phyloP scores from a whole-genome alignment of 2,329 filamentous ascomycete genomes.

The Thermochaetoides dissita region DNA sequence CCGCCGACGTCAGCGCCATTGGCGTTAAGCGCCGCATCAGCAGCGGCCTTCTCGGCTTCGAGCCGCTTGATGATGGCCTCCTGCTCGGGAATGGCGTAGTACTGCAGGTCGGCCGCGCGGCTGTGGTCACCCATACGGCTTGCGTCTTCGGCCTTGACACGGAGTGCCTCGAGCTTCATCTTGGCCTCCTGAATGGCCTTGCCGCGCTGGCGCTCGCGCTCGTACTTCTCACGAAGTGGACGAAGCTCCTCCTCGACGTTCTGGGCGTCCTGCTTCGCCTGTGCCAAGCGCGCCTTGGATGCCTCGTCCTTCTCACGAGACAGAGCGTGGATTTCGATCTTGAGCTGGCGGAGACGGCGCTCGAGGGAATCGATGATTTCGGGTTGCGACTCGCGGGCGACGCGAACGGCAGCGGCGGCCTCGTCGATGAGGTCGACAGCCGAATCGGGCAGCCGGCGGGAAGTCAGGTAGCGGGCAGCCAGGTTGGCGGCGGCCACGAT shows the following conservation, averaged over 20 bases:
- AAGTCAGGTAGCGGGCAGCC: slow-evolving; percentile 84
- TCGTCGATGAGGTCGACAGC: slow-evolving; percentile 95
- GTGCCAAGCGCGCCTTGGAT: slow-evolving; percentile 66
- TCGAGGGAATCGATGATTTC: slow-evolving; percentile 93
- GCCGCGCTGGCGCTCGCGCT: slow-evolving; percentile 79
- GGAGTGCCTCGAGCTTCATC: slow-evolving; percentile 81
- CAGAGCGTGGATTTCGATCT: slow-evolving; percentile 94
- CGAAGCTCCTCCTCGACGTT: slow-evolving; percentile 89
- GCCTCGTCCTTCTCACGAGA: slow-evolving; percentile 90
- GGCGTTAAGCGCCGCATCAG: slow-evolving; percentile 56
- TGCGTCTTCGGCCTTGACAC: slow-evolving; percentile 88
- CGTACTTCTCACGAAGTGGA: slow-evolving; percentile 88
- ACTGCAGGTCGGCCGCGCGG: slow-evolving; percentile 85
- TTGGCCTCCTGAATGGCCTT: slow-evolving; percentile 90
- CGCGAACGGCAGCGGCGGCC: slow-evolving; percentile 87
- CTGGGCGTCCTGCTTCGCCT: slow-evolving; percentile 78
- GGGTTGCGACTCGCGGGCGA: slow-evolving; percentile 89
- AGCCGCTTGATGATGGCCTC: slow-evolving; percentile 65
- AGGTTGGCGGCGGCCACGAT: slow-evolving; percentile 85
- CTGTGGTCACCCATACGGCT: slow-evolving; percentile 71
- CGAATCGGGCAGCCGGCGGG: slow-evolving; percentile 81
- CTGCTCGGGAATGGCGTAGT: slow-evolving; percentile 93
- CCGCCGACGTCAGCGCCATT: slow-evolving; percentile 44
- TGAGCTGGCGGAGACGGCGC: slow-evolving; percentile 73
- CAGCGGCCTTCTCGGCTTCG: slow-evolving; percentile 64